Base-by-base conservation (phyloP, 75 land plant species). In the Adiantum capillusveneris region DNA sequence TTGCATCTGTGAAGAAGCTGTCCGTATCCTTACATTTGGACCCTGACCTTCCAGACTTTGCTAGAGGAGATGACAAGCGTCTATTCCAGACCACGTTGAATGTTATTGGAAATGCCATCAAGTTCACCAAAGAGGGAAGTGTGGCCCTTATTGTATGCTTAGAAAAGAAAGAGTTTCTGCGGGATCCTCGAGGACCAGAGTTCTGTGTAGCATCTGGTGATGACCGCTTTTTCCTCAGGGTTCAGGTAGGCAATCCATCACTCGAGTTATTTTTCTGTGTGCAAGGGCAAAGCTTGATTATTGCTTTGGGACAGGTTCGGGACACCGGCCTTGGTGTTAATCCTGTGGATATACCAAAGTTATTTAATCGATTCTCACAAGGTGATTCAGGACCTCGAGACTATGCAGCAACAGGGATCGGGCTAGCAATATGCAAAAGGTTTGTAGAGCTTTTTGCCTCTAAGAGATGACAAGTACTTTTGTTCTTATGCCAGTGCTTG, bases 351-450 rank as follows among this genome's bases (percentile, higher is more conserved):
- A 71, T 84, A 52, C 97, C 97, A 36, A 73, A 69, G 68, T 61
- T 92, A 0, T 92, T 92, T 55, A 88, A 81, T 57, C 85, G 78
- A 76, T 88, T 88, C 60, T 58, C 77, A 25, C 86, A 82, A 22
- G 73, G 58, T 56, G 60, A 41, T 30, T 68, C 72, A 25, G 58
- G 82, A 21, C 68, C 58, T 31, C 67, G 73, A 44, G 70, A 36
- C 42, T 75, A 75, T 49, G 71, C 64, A 36, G 83, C 96, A 29
- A 86, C 74, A 29, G 97, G 97, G n/a, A 81, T 92, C 66, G 93
- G 94, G 14, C 81, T 92, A 18, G 94, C 97, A 43, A 82, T 92
- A 52, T 82, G 88, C 66, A 92, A 80, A 64, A 75, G 94, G 97
- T 84, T 14, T 3, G 55, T 26, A n/a, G n/a, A n/a, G n/a, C n/a